These are phyloP conservation scores for Sphaceloma murrayae DNA, from an alignment of 2,329 filamentous ascomycete genomes.

Conservation along the genomic window DNA sequence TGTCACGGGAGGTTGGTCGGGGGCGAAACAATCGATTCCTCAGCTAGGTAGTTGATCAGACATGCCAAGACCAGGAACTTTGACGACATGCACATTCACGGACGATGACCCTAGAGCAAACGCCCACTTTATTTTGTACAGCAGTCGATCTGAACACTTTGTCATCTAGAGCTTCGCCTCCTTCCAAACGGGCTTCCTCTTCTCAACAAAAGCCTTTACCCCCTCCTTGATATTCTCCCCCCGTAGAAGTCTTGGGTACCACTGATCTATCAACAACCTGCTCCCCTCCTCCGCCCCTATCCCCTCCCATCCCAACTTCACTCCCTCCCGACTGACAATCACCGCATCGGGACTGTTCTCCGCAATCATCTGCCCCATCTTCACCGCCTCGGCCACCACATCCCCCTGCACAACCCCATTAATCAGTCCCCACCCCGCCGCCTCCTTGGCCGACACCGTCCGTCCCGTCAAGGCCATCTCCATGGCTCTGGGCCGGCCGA, in stretches of 20 bases:
- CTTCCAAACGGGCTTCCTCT: conserved; percentile 58
- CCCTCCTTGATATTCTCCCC: conserved; percentile 70
- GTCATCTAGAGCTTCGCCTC: conserved; percentile 31
- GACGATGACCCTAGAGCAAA: neutral
- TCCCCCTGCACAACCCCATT: conserved; percentile 50
- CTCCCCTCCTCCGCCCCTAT: conserved; percentile 56
- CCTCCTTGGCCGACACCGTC: conserved; percentile 49
- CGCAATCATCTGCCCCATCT: conserved; percentile 52
- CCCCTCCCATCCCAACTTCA: conserved; percentile 64
- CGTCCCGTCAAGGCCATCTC: conserved; percentile 62
- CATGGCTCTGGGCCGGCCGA: conserved; percentile 60
- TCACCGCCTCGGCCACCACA: conserved; percentile 50
- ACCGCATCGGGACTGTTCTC: conserved; percentile 61
- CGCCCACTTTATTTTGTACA: neutral
- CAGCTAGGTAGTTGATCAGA: too few species aligned
- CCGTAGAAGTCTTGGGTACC: conserved; percentile 51
- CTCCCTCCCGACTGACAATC: conserved; percentile 60
- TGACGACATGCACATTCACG: neutral
- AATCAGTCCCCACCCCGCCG: conserved; percentile 58
- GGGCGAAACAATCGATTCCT: too few species aligned
- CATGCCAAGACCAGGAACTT: neutral
- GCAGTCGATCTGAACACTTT: neutral
- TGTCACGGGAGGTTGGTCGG: neutral
- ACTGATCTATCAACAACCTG: conserved; percentile 45
- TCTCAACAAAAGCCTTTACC: conserved; percentile 66